A percentile compares a stretch with the other conserved stretches of the same genome.
Evolutionary conservation across 2,329 filamentous ascomycete species (phyloP).

Genomic region (Monosporascus sp.): DNA sequence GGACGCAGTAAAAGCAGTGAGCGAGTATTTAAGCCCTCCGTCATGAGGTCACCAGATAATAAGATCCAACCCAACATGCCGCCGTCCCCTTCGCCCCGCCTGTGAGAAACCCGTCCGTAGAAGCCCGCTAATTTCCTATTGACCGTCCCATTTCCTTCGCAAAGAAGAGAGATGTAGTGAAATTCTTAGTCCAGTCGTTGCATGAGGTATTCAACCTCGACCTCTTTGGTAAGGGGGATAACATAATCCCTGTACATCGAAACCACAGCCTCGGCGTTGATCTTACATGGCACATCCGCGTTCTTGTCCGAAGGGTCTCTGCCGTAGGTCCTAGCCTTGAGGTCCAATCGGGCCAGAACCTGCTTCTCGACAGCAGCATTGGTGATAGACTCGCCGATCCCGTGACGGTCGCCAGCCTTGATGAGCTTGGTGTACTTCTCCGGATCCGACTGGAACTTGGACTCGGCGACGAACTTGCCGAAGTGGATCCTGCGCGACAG

Average conservation of each 20-base stretch:
- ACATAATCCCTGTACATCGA: constrained; percentile 88
- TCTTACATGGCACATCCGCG: constrained; percentile 62
- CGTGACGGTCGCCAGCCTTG: constrained; percentile 69
- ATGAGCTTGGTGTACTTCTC: constrained; percentile 80
- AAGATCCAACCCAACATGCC: not conserved
- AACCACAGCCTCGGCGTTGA: constrained; percentile 87
- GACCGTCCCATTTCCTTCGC: not conserved
- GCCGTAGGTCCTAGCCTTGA: constrained; percentile 92
- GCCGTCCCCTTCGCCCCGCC: not conserved
- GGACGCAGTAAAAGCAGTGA: constrained; percentile 68
- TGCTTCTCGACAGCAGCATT: constrained; percentile 84
- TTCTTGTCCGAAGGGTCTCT: constrained; percentile 69
- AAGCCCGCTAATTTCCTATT: not conserved
- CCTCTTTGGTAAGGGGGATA: constrained; percentile 95
- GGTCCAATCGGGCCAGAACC: constrained; percentile 76
- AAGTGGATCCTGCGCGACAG: constrained; percentile 90
- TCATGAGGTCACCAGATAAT: constrained; percentile 17
- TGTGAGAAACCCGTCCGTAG: not conserved
- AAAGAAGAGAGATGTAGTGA: not conserved
- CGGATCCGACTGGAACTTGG: constrained; percentile 81
- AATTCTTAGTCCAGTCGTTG: constrained; percentile 60
- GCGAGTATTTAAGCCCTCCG: constrained; percentile 62
- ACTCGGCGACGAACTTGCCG: constrained; percentile 96
- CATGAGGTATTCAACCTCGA: constrained; percentile 98
- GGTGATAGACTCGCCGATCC: constrained; percentile 86